Conservation (phyloP, 2,329 filamentous ascomycete genomes). For the Aspergillaceae sp. region DNA sequence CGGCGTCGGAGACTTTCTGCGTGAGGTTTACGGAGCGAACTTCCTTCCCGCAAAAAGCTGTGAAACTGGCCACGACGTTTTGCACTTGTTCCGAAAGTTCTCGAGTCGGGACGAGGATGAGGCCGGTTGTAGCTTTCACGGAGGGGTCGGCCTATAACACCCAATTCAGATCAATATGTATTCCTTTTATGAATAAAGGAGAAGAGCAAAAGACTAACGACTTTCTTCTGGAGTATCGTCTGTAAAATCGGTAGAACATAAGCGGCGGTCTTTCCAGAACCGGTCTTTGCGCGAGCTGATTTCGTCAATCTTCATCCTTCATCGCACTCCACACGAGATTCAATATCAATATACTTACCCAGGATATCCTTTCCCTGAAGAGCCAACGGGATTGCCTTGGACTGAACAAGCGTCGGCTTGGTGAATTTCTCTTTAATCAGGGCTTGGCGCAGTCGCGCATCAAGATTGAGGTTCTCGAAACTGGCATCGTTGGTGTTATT, state of each 20-base stretch:
- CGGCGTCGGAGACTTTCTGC: constrained; percentile 79
- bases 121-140: constrained; percentile 53
- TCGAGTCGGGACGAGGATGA: constrained; percentile 88
- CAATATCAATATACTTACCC: constrained; percentile 26
- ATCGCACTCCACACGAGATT: not conserved
- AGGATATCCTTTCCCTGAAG: constrained; percentile 83
- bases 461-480: constrained; percentile 72
- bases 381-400: constrained; percentile 76
- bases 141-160: constrained; percentile 25
- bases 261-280: constrained; percentile 94
- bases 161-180: constrained; percentile 1
- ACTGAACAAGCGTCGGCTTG: constrained; percentile 80
- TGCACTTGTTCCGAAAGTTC: constrained; percentile 89
- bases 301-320: constrained; percentile 10
- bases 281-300: constrained; percentile 78
- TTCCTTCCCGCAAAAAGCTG: constrained; percentile 76
- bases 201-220: constrained; percentile 35
- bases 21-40: constrained; percentile 77
- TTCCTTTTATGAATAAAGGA: not conserved
- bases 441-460: constrained; percentile 76
- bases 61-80: constrained; percentile 66
- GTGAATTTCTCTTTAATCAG: constrained; percentile 76
- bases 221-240: constrained; percentile 69
- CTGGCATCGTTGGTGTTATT: constrained; percentile 35
- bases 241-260: constrained; percentile 87